Conservation (phyloP, 768 basidiomycete species). For the Rickenella mellea region DNA sequence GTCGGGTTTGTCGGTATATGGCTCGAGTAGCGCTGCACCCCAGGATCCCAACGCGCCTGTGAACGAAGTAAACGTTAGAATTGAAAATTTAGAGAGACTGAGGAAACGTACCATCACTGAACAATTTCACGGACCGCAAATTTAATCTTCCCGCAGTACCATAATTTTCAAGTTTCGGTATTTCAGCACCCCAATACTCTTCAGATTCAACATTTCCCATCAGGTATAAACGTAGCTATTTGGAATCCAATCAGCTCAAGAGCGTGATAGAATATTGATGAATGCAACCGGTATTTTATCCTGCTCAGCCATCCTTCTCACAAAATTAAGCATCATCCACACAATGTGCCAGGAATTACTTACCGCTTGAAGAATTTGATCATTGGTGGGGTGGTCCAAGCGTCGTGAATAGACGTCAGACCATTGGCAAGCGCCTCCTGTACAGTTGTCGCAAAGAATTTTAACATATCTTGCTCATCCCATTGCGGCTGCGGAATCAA, state of each 20-base stretch:
- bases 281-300: slow-evolving; percentile 56
- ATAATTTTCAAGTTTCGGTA: slow-evolving; percentile 51
- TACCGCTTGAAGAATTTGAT: slow-evolving; percentile 63
- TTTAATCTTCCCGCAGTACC: slow-evolving; percentile 35
- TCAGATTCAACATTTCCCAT: slow-evolving; percentile 31
- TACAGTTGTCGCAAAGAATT: slow-evolving; percentile 58
- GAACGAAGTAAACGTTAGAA: slow-evolving; percentile 5
- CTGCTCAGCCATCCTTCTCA: slow-evolving; percentile 53
- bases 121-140: slow-evolving; percentile 61
- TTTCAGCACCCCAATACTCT: slow-evolving; percentile 56
- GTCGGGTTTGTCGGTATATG: slow-evolving; percentile 74
- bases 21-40: slow-evolving; percentile 81
- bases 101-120: slow-evolving; percentile 52
- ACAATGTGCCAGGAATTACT: slow-evolving; percentile 12
- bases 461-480: slow-evolving; percentile 42
- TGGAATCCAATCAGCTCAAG: slow-evolving; percentile 16
- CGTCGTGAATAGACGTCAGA: slow-evolving; percentile 84
- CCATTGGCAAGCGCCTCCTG: slow-evolving; percentile 68
- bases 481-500: slow-evolving; percentile 61
- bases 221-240: slow-evolving; percentile 24
- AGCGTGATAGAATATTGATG: slow-evolving; percentile 21
- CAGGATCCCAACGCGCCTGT: slow-evolving; percentile 83
- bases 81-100: background rate
- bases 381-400: slow-evolving; percentile 36
- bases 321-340: background rate